phyloP scores from a whole-genome alignment of 192 early-diverging fungal genomes.

The Spinellus fusiger region DNA sequence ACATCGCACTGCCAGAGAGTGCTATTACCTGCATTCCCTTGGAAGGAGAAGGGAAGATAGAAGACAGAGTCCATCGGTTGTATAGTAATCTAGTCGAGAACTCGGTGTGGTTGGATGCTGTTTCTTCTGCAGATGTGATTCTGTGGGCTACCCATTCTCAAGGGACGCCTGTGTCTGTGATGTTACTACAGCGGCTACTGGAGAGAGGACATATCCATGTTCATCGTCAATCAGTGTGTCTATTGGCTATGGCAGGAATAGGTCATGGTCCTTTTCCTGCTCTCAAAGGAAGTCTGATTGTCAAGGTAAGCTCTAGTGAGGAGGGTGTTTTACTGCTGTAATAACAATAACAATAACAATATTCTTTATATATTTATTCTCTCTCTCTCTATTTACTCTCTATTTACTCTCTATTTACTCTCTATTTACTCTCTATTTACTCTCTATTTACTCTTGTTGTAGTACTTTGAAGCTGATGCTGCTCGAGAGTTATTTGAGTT shows the following conservation, averaged over 20 bases:
- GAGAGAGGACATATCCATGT: constrained; percentile 60
- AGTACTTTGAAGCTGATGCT: constrained; percentile 83
- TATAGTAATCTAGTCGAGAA: constrained; percentile 67
- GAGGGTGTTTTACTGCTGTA: neutral
- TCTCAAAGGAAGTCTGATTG: constrained; percentile 75
- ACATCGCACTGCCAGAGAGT: constrained; percentile 39
- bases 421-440: neutral
- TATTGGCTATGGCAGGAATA: constrained; percentile 92
- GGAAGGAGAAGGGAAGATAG: constrained; percentile 87
- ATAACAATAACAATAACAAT: no score
- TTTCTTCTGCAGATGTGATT: constrained; percentile 65
- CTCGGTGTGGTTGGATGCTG: constrained; percentile 36
- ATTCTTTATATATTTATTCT: no score
- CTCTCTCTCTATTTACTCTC: no score
- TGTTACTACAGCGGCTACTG: constrained; percentile 75
- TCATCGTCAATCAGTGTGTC: constrained; percentile 62
- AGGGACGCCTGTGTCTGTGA: constrained; percentile 83
- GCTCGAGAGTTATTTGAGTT: constrained; percentile 94
- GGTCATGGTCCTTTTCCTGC: constrained; percentile 84
- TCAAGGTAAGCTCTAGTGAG: constrained; percentile 48
- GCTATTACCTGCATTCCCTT: constrained; percentile 78
- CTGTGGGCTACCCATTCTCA: constrained; percentile 92
- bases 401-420: neutral
- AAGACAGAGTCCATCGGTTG: constrained; percentile 76
- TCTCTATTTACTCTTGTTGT: neutral